Conservation (phyloP, 208 protist species). For the Trypanosoma scelopori region DNA sequence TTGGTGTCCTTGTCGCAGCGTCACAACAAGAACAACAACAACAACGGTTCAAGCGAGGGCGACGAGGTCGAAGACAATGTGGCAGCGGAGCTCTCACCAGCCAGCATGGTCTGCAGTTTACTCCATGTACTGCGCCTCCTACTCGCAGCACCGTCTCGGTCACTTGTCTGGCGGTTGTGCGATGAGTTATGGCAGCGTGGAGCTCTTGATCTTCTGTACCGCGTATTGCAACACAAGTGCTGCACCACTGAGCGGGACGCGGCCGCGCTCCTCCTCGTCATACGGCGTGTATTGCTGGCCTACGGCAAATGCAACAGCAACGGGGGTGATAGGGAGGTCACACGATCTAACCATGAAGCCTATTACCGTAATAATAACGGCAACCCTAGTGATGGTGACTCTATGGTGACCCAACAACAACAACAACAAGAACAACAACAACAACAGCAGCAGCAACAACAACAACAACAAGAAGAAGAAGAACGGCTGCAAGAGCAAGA, state of each 20-base stretch:
- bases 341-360: slow-evolving; percentile 19
- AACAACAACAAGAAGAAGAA: not conserved
- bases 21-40: not conserved
- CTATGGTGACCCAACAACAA: not conserved
- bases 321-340: not conserved
- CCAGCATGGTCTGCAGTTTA: slow-evolving; percentile 22
- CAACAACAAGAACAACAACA: slow-evolving; percentile 6
- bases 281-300: slow-evolving; percentile 49
- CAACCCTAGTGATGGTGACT: not conserved
- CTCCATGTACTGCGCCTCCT: slow-evolving; percentile 26
- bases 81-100: not conserved
- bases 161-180: slow-evolving; percentile 42
- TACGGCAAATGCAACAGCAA: slow-evolving; percentile 20
- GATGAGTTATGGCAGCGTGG: slow-evolving; percentile 46
- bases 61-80: not conserved
- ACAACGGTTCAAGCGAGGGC: not conserved
- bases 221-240: slow-evolving; percentile 38
- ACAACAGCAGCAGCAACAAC: not conserved
- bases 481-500: not conserved
- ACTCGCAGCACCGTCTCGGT: slow-evolving; percentile 19
- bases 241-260: slow-evolving; percentile 61
- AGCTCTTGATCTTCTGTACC: slow-evolving; percentile 53
- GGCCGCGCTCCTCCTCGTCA: slow-evolving; percentile 56
- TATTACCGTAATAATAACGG: slow-evolving; percentile 13
- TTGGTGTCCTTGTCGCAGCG: not conserved